These are phyloP conservation scores for Canariomyces notabilis DNA, from an alignment of 2,329 filamentous ascomycete genomes.

Conservation along the genomic window DNA sequence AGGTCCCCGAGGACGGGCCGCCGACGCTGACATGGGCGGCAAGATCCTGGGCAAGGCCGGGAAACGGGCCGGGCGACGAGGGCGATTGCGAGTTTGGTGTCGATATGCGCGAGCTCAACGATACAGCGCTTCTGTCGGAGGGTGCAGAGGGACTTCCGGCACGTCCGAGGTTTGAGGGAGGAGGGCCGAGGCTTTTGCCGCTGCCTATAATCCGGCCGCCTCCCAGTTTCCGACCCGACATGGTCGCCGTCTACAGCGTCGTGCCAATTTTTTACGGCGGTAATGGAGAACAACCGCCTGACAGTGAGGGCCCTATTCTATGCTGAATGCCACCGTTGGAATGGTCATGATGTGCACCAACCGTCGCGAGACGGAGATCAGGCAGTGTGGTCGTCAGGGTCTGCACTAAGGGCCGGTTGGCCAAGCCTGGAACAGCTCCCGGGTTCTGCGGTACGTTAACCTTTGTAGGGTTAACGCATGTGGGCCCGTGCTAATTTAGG, in stretches of 20 bases:
- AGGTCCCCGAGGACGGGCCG: constrained; percentile 48
- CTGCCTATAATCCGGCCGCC: constrained; percentile 87
- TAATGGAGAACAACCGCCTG: not conserved
- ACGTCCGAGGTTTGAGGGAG: constrained; percentile 29
- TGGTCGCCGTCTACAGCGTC: constrained; percentile 33
- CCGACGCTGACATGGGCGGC: constrained; percentile 71
- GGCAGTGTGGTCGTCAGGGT: not conserved
- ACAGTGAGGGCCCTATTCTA: not conserved
- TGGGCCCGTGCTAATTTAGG: too few relatives aligned
- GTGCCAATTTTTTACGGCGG: not conserved
- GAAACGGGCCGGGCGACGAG: constrained; percentile 57
- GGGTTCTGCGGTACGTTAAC: not conserved
- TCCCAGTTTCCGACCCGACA: constrained; percentile 83
- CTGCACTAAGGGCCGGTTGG: not conserved
- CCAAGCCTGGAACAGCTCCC: not conserved
- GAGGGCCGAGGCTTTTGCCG: constrained; percentile 74
- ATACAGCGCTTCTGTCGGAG: constrained; percentile 10
- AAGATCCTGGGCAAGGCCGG: constrained; percentile 71
- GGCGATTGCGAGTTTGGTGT: constrained; percentile 47
- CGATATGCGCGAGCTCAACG: constrained; percentile 59
- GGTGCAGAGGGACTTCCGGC: constrained; percentile 25
- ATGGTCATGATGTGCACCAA: constrained; percentile 10
- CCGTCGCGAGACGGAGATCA: not conserved
- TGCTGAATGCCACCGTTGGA: not conserved
- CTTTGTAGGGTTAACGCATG: too few relatives aligned